Conservation (phyloP, 1,139 yeast genomes). For the Saccharomyces uvarum region DNA sequence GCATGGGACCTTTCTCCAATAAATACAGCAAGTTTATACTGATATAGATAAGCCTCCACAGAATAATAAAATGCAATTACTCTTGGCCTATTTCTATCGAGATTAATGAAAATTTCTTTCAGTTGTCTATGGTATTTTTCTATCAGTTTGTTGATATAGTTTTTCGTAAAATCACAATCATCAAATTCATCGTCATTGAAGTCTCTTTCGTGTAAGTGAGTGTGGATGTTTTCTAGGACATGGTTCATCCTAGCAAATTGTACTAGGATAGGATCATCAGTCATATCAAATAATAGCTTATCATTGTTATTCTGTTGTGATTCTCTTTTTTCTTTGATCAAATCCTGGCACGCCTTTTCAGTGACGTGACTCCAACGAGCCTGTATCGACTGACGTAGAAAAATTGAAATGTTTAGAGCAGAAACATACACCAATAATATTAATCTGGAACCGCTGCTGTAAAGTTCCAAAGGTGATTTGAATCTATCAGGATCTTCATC, state of each 20-base stretch:
- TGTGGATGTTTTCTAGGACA: conserved; percentile 57
- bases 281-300: conserved; percentile 27
- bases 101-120: conserved; percentile 20
- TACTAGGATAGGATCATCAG: conserved; percentile 41
- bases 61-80: conserved; percentile 50
- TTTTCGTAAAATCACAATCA: conserved; percentile 16
- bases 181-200: conserved; percentile 25
- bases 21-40: conserved; percentile 26
- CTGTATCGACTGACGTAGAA: conserved; percentile 32
- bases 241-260: conserved; percentile 53
- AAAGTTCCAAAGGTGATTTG: conserved; percentile 16
- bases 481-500: conserved; percentile 15
- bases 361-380: conserved; percentile 23
- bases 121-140: conserved; percentile 17
- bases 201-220: conserved; percentile 33
- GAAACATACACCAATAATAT: conserved; percentile 34
- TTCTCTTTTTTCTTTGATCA: conserved; percentile 14
- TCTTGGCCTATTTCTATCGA: conserved; percentile 38
- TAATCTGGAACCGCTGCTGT: conserved; percentile 21
- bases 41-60: conserved; percentile 69
- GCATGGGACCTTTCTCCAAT: conserved; percentile 11
- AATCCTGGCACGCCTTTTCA: conserved; percentile 15
- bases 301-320: conserved; percentile 19
- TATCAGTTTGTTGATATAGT: conserved; percentile 12
- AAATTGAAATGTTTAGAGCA: conserved; percentile 31